These are phyloP conservation scores for Wolfiporia cocos DNA, from an alignment of 1,284 basidiomycete species.

Conservation along the genomic window DNA sequence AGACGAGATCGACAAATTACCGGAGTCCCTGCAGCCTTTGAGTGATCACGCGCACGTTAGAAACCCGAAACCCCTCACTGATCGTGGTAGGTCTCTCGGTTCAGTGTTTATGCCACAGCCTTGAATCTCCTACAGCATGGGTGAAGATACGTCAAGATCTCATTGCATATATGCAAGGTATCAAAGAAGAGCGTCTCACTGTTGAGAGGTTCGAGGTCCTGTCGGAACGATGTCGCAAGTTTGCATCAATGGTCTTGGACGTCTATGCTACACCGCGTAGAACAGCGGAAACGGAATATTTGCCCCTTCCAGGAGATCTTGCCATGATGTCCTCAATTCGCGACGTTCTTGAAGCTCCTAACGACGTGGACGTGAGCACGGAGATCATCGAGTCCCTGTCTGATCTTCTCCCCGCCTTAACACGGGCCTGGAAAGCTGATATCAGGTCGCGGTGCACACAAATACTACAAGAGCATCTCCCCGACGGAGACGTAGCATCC, in stretches of 20 bases:
- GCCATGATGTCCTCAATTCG: not conserved
- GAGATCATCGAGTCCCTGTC: no score
- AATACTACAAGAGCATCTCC: not conserved
- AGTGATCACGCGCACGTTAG: not conserved
- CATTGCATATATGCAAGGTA: not conserved
- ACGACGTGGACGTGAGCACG: no score
- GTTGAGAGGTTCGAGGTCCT: not conserved
- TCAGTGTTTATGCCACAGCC: no score
- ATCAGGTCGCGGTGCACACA: no score
- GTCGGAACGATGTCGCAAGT: not conserved
- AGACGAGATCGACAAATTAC: not conserved
- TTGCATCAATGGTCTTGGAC: not conserved
- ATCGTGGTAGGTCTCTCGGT: conserved; percentile 1
- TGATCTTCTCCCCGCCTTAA: no score
- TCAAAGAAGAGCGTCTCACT: not conserved
- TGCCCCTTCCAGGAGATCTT: not conserved
- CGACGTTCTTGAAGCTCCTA: not conserved
- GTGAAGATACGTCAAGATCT: not conserved
- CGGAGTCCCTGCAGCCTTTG: not conserved
- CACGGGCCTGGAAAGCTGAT: no score
- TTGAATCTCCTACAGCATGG: no score
- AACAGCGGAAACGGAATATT: not conserved
- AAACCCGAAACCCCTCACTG: not conserved
- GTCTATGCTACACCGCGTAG: not conserved
- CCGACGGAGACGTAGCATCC: not conserved